Evolutionary conservation across 352 stramenopile genomes (phyloP).

Genomic region (Thalassiosira mediterranea): DNA sequence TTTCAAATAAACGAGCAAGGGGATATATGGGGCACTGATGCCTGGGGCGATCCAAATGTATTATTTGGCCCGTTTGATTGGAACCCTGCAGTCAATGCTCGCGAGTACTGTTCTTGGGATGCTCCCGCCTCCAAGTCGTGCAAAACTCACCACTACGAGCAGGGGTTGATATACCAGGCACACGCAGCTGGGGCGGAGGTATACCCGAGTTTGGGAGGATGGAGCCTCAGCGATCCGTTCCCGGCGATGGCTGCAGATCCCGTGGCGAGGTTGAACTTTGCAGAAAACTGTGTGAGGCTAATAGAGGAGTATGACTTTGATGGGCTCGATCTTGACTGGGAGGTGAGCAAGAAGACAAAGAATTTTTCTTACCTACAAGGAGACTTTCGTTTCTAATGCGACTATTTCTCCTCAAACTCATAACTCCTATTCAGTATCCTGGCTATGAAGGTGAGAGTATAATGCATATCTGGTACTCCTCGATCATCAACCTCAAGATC

Average conservation of each 20-base stretch:
- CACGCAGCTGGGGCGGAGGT: slow-evolving; percentile 44
- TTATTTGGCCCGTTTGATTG: slow-evolving; percentile 51
- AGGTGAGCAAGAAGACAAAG: no score
- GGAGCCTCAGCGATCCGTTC: slow-evolving; percentile 45
- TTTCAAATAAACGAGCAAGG: slow-evolving; percentile 9
- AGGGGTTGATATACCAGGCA: slow-evolving; percentile 41
- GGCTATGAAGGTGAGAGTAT: no score
- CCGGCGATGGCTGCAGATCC: slow-evolving; percentile 25
- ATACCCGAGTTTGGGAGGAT: slow-evolving; percentile 39
- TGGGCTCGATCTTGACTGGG: slow-evolving; percentile 45
- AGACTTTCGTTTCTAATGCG: no score
- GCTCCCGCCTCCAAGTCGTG: slow-evolving; percentile 11
- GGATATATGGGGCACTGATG: slow-evolving; percentile 48
- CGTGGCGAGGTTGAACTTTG: slow-evolving; percentile 22
- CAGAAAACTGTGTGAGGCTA: slow-evolving; percentile 37
- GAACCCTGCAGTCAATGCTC: slow-evolving; percentile 29
- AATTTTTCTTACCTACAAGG: no score
- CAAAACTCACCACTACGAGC: slow-evolving; percentile 29
- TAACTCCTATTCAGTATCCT: no score
- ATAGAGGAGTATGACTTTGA: slow-evolving; percentile 52
- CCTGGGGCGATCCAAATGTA: slow-evolving; percentile 43
- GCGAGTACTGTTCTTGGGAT: slow-evolving; percentile 53
- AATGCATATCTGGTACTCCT: no score
- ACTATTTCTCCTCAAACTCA: no score
- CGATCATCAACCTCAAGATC: no score